phyloP scores from a whole-genome alignment of 192 early-diverging fungal species.

The Coemansia sp. region DNA sequence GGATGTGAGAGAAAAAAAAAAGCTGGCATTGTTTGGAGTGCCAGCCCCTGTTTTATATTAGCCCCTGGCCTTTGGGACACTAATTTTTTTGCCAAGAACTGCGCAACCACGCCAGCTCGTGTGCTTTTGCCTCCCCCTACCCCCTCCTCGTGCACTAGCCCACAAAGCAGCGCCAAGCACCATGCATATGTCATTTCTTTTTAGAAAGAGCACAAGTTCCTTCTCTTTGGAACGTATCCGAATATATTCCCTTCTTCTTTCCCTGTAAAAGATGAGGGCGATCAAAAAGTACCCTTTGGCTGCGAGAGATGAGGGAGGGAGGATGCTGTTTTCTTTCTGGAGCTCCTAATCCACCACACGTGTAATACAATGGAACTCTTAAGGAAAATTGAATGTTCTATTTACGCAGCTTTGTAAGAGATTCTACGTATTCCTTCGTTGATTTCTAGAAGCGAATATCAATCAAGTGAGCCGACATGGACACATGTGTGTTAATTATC shows the following conservation, averaged over 20 bases:
- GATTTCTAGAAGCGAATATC: not conserved
- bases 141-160: not conserved
- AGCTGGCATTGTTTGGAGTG: not conserved
- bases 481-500: too few relatives aligned
- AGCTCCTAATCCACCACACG: not conserved
- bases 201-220: not conserved
- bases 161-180: not conserved
- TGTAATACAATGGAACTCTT: not conserved
- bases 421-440: not conserved
- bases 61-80: not conserved
- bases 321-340: not conserved
- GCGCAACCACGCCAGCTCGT: not conserved
- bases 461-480: too few relatives aligned
- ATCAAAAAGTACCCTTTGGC: not conserved
- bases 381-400: not conserved
- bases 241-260: not conserved
- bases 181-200: not conserved
- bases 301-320: not conserved
- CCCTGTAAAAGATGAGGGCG: not conserved
- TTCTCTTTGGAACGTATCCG: not conserved
- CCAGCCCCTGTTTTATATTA: not conserved
- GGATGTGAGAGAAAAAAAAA: not conserved
- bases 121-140: not conserved
- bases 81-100: slow-evolving; percentile 1
- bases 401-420: not conserved